phyloP scores from a whole-genome alignment of 495 filamentous ascomycete genomes.

The Annulohypoxylon maeteangense region DNA sequence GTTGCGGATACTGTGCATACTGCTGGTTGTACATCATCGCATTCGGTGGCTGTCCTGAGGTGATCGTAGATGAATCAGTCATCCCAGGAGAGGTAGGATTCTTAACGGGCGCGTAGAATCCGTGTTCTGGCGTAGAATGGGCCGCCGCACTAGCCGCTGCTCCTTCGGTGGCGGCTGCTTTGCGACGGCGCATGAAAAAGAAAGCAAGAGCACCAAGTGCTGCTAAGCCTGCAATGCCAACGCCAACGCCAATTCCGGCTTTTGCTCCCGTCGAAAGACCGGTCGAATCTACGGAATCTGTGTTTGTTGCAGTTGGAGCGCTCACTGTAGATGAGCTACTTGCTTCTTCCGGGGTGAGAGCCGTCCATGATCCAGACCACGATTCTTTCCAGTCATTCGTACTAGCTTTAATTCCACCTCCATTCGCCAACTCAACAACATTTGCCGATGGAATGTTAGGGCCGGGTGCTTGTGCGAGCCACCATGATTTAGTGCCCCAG shows the following conservation, averaged over 20 bases:
- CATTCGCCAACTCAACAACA: constrained; percentile 34
- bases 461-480: constrained; percentile 63
- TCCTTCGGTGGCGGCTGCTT: constrained; percentile 20
- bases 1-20: constrained; percentile 34
- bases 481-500: constrained; percentile 58
- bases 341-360: constrained; percentile 35
- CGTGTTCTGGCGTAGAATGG: constrained; percentile 26
- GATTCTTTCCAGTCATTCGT: constrained; percentile 50
- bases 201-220: constrained; percentile 51
- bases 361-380: constrained; percentile 54
- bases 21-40: constrained; percentile 32
- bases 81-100: constrained; percentile 27
- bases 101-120: constrained; percentile 42
- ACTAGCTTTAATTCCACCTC: constrained; percentile 42
- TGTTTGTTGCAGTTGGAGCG: constrained; percentile 21
- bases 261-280: constrained; percentile 55
- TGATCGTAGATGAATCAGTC: constrained; percentile 22
- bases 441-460: constrained; percentile 47
- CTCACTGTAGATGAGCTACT: constrained; percentile 18
- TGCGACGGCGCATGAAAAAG: constrained; percentile 53
- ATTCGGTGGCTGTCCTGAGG: constrained; percentile 8
- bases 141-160: constrained; percentile 13
- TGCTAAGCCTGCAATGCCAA: constrained; percentile 48
- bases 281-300: background rate
- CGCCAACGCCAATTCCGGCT: constrained; percentile 57